Percentiles rank a stretch among this genome's conserved stretches.
These are phyloP conservation scores for Chamaenerion angustifolium DNA, from an alignment of 345 rosid genomes.

Conservation along the genomic window DNA sequence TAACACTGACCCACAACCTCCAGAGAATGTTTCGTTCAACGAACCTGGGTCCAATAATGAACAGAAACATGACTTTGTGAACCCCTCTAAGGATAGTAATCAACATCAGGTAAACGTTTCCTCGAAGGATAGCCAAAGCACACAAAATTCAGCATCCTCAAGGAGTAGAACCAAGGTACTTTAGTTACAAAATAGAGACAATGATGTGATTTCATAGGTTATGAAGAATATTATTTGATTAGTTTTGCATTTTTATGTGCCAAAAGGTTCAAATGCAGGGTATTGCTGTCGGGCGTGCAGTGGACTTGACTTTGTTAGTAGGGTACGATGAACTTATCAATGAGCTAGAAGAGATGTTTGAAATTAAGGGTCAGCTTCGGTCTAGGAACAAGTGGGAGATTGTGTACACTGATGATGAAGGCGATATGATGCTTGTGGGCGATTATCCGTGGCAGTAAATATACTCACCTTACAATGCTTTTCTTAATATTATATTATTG, in stretches of 20 bases:
- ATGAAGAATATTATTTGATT: background rate
- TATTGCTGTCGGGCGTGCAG: conserved; percentile 77
- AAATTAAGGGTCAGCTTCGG: conserved; percentile 51
- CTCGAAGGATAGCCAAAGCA: conserved; percentile 53
- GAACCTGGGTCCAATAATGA: conserved; percentile 21
- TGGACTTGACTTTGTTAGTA: conserved; percentile 45
- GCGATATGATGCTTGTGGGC: conserved; percentile 90
- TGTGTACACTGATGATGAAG: conserved; percentile 85
- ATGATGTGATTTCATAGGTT: background rate
- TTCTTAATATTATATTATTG: no score
- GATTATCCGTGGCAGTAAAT: conserved; percentile 97
- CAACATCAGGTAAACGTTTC: conserved; percentile 28
- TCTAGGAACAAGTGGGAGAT: conserved; percentile 66
- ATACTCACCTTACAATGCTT: conserved; percentile 3
- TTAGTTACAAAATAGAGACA: background rate
- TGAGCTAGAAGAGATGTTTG: conserved; percentile 77
- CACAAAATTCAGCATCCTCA: conserved; percentile 30
- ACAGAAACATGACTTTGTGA: conserved; percentile 37
- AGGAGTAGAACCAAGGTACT: conserved; percentile 66
- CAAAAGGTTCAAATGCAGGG: conserved; percentile 89
- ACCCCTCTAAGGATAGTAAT: conserved; percentile 33
- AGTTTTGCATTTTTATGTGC: background rate
- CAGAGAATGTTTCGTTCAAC: conserved; percentile 23
- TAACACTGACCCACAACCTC: conserved; percentile 10
- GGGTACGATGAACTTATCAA: conserved; percentile 63